A percentile compares a stretch with the other conserved stretches of the same genome.
phyloP scores from a whole-genome alignment of 805 yeast species.

The Starmera dryadoides region DNA sequence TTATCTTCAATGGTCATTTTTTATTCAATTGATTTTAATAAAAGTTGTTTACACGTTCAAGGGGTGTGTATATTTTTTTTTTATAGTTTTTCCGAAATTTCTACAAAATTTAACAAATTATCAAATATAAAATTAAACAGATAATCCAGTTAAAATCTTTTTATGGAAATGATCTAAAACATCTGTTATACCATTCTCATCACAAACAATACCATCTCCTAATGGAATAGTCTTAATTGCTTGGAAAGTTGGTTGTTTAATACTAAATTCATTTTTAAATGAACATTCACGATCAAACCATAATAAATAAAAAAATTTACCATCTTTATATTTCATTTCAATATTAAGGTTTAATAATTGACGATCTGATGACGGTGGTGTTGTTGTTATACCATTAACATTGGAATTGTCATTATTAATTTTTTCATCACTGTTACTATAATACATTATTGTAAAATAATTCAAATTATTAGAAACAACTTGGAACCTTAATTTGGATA shows the following conservation, averaged over 20 bases:
- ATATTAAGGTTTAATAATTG: not conserved
- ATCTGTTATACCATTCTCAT: not conserved
- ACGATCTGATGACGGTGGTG: not conserved
- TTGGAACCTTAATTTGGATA: constrained; percentile 1
- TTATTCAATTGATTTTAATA: too few relatives aligned
- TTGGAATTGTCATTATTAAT: not conserved
- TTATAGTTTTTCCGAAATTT: too few relatives aligned
- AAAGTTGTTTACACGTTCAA: too few relatives aligned
- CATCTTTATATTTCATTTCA: constrained; percentile 1
- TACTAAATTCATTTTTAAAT: not conserved
- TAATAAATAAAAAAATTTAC: not conserved
- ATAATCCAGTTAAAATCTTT: not conserved
- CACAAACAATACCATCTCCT: constrained; percentile 1
- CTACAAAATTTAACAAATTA: not conserved
- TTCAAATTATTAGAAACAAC: constrained; percentile 2
- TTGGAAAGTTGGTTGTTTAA: not conserved
- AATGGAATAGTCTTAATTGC: not conserved
- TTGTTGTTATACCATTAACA: too few relatives aligned
- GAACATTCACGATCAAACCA: not conserved
- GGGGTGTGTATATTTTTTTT: too few relatives aligned
- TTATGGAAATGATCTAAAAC: not conserved
- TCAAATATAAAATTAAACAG: not conserved
- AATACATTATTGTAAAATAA: constrained; percentile 1
- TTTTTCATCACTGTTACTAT: not conserved
- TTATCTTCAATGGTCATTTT: constrained; percentile 67